Evolutionary conservation across 352 stramenopile species (phyloP).

Genomic region (Globisporangium cederbergense): DNA sequence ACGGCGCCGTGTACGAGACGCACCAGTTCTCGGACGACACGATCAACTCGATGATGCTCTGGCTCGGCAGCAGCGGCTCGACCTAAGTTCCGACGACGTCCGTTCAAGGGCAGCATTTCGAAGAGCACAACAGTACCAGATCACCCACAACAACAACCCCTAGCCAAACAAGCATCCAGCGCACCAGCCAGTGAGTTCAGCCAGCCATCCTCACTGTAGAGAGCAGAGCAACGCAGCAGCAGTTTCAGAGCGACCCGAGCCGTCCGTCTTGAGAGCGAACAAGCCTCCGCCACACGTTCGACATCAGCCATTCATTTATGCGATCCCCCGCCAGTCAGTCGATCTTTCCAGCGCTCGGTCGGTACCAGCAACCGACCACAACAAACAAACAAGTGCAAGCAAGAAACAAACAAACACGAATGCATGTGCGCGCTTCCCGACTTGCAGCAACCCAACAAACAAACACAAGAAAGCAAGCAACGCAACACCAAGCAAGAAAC

Average conservation of each 20-base stretch:
- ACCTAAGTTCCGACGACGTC: not conserved
- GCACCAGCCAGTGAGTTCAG: not conserved
- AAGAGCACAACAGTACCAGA: conserved; percentile 12
- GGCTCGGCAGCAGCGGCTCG: conserved; percentile 18
- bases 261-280: too few species aligned
- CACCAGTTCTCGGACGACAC: conserved; percentile 53
- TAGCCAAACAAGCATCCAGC: not conserved
- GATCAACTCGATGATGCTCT: conserved; percentile 39
- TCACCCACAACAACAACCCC: not conserved
- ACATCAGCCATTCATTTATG: not conserved
- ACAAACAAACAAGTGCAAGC: not conserved
- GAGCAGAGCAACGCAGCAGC: not conserved
- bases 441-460: too few species aligned
- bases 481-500: not conserved
- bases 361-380: not conserved
- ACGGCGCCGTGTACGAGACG: conserved; percentile 28
- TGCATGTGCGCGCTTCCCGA: not conserved
- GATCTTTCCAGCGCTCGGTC: too few species aligned
- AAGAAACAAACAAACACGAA: conserved; percentile 8
- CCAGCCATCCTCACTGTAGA: not conserved
- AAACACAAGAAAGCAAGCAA: too few species aligned
- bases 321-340: too few species aligned
- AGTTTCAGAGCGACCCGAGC: too few species aligned
- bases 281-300: too few species aligned
- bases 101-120: not conserved